Evolutionary conservation across 495 filamentous ascomycete genomes (phyloP), one percentile per base, ranked within the genome.

Genomic region (Stereocaulon alpinum): DNA sequence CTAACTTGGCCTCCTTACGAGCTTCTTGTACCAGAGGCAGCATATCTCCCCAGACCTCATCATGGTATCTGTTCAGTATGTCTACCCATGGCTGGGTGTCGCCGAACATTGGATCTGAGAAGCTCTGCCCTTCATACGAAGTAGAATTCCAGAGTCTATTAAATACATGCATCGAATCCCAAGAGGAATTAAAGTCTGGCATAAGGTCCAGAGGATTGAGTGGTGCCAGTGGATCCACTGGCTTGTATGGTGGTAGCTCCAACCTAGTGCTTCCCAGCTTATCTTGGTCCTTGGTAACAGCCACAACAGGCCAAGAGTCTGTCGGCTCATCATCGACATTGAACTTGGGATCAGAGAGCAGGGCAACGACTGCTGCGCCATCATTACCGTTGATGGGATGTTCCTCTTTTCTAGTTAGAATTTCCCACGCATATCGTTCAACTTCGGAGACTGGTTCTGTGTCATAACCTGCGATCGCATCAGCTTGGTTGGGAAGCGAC

Each of bases 31-130:
- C 73, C 42, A 85, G 72, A n/a, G 82, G 78, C 22, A 75, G 64
- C 44, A 89, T 68, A 61, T 83, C 84, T 60, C 87, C 88, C 87
- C 88, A 92, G 12, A 92, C 85, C 59, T 89, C 85, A 69, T 90
- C 85, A 37, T 82, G 78, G 65, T 90, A 90, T 37, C 74, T 72
- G 41, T 78, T 83, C 64, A 89, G 76, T 2, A 87, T 80, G 41
- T 72, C 70, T 12, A 81, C 71, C 86, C 86, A 86, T 73, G 74
- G 24, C 70, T 67, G 9, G 73, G 64, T 5, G 60, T 49, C 7
- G 59, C 64, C 12, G 63, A 58, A 32, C 64, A 49, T 4, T 30
- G 55, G 17, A 55, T 56, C 30, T 45, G 29, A 10, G 32, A 32
- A 37, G 45, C 27, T 4, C 65, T 59, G n/a, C 45, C 18, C 27